phyloP scores from a whole-genome alignment of 768 basidiomycete species.

The Mycena galericulata region DNA sequence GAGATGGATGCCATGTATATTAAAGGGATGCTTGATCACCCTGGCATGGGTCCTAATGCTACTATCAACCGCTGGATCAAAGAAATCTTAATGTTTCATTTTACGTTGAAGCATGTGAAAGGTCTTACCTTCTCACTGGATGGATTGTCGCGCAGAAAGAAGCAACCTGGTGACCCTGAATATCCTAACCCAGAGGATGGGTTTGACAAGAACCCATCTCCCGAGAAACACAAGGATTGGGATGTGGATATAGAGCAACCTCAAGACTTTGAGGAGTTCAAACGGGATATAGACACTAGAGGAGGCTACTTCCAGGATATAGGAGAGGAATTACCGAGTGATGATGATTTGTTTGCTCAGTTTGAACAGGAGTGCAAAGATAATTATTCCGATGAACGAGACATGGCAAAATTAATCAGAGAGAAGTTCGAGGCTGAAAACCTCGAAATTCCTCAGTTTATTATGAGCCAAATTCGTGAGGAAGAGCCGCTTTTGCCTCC shows the following conservation, averaged over 20 bases:
- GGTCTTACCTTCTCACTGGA: no score
- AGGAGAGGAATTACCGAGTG: no score
- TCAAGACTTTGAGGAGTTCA: neutral
- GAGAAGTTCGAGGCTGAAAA: neutral
- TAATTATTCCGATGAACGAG: neutral
- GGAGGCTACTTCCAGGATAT: neutral
- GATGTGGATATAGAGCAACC: neutral
- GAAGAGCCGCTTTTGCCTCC: neutral
- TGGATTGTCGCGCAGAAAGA: no score
- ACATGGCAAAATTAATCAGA: neutral
- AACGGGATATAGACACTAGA: neutral
- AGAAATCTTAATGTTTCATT: no score
- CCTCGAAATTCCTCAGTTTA: neutral
- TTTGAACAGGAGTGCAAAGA: neutral
- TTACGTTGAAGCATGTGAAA: no score
- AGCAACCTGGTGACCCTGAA: no score
- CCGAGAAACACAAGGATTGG: conserved; percentile 1
- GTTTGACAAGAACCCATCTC: neutral
- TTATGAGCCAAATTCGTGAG: neutral
- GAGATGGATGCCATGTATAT: no score
- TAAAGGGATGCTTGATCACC: no score
- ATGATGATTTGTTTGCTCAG: no score
- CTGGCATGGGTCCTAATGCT: no score
- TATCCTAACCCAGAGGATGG: no score
- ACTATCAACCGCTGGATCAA: no score